Percentiles rank a stretch among this genome's conserved stretches.
Evolutionary conservation across 805 yeast genomes (phyloP).

Genomic region (Nakazawaea pomicola): DNA sequence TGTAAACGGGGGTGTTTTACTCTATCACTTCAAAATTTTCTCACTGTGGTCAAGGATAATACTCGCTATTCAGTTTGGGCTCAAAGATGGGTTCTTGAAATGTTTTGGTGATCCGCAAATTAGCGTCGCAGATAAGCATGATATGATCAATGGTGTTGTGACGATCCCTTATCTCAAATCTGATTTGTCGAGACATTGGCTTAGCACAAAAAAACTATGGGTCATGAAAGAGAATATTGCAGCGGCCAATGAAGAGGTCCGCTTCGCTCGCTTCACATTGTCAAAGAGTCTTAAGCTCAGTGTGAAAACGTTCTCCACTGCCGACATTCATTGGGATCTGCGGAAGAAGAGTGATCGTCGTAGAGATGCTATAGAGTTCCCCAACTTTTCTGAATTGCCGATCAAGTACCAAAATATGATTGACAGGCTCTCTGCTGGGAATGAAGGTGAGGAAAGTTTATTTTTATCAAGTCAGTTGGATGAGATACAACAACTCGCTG

Average conservation of each 20-base stretch:
- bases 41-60: constrained; percentile 25
- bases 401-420: too few species aligned
- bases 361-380: too few species aligned
- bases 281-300: neutral
- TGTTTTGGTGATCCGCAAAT: constrained; percentile 20
- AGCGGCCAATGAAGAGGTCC: neutral
- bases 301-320: neutral
- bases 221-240: neutral
- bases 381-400: too few species aligned
- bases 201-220: neutral
- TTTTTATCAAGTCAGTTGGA: constrained; percentile 16
- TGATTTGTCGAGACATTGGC: neutral
- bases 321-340: too few species aligned
- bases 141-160: neutral
- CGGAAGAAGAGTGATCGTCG: neutral
- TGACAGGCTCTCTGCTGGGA: too few species aligned
- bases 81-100: constrained; percentile 18
- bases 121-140: too few species aligned
- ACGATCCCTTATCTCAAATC: neutral
- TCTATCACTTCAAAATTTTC: constrained; percentile 23
- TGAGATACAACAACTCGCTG: constrained; percentile 23
- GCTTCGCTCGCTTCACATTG: neutral
- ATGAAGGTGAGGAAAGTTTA: too few species aligned
- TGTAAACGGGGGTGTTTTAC: constrained; percentile 1
- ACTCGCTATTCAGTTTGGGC: constrained; percentile 25